These are phyloP conservation scores for Harringtonia aguacate DNA, from an alignment of 2,329 filamentous ascomycete genomes.

Conservation along the genomic window DNA sequence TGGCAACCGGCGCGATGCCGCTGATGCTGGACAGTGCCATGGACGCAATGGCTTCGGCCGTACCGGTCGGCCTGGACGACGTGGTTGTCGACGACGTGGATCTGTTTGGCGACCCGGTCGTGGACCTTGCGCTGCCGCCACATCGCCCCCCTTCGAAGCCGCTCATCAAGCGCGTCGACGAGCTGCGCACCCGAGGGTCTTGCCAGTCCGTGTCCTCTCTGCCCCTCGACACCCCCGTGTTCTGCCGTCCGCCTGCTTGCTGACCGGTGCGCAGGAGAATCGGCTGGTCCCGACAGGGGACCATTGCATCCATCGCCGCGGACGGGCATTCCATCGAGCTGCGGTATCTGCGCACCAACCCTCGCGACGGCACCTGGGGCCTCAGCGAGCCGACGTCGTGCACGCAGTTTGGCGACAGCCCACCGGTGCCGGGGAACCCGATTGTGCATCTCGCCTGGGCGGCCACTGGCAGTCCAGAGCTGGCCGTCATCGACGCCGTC, in stretches of 20 bases:
- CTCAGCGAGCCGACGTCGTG: constrained; percentile 62
- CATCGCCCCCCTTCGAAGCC: constrained; percentile 47
- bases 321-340: constrained; percentile 64
- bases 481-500: constrained; percentile 71
- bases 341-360: constrained; percentile 58
- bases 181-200: constrained; percentile 64
- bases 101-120: constrained; percentile 27
- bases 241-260: too few species aligned
- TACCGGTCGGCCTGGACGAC: constrained; percentile 33
- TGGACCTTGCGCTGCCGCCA: constrained; percentile 36
- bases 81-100: constrained; percentile 64
- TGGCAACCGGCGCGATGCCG: constrained; percentile 4
- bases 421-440: constrained; percentile 44
- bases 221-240: background rate
- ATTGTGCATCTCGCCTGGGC: constrained; percentile 81
- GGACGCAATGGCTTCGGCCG: constrained; percentile 32
- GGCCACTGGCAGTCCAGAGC: constrained; percentile 57
- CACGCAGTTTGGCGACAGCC: constrained; percentile 46
- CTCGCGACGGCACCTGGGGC: constrained; percentile 62
- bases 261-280: constrained; percentile 48
- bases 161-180: constrained; percentile 63
- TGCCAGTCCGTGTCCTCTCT: constrained; percentile 54
- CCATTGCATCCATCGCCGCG: constrained; percentile 68
- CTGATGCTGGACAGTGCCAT: constrained; percentile 9
- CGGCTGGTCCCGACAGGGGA: constrained; percentile 80